Evolutionary conservation across 345 rosid genomes (phyloP), one percentile per base, ranked within the genome.

Genomic region (Iberis pinnata): DNA sequence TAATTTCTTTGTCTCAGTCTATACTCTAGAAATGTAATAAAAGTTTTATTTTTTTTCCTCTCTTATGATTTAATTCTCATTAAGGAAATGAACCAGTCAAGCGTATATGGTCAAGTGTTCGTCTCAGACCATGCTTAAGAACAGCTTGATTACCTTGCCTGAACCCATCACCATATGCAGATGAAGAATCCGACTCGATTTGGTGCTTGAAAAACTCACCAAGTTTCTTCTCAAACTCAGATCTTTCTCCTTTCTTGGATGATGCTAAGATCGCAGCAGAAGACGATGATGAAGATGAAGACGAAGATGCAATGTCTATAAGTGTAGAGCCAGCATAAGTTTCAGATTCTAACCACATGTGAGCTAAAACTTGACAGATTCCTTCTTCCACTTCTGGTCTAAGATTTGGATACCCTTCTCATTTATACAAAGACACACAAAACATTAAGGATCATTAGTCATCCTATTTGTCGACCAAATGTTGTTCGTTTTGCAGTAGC

Each of bases 341-440:
- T 78, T 86, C 79, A 0, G 78, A 52, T 38, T 78, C 82, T 43
- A 93, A 65, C 99, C 99, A 93, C 89, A 81, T 75, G 69, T 85
- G 95, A 57, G 95, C 99, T 56, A 93, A 60, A 43, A 93, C 99
- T 70, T 88, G 99, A 60, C 99, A 93, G 57, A 93, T 86, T 9
- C 99, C 99, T 72, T 88, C 99, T 73, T 93, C 97, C 12, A 88
- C 90, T 27, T 93, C 94, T 65, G 84, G 97, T 22, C 78, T 73
- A 42, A 81, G 77, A 39, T 78, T 79, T 20, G 87, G 83, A 65
- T 73, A 86, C 44, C 99, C 98, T 92, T 4, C 10, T 22, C 25
- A 22, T 22, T 2, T 6, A 22, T 22, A 2, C 3, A 22, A 3
- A 3, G 25, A 22, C 4, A 3, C 3, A 22, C 25, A 6, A 22